phyloP scores from a whole-genome alignment of 192 early-diverging fungal species.

The Mortierella hygrophila region DNA sequence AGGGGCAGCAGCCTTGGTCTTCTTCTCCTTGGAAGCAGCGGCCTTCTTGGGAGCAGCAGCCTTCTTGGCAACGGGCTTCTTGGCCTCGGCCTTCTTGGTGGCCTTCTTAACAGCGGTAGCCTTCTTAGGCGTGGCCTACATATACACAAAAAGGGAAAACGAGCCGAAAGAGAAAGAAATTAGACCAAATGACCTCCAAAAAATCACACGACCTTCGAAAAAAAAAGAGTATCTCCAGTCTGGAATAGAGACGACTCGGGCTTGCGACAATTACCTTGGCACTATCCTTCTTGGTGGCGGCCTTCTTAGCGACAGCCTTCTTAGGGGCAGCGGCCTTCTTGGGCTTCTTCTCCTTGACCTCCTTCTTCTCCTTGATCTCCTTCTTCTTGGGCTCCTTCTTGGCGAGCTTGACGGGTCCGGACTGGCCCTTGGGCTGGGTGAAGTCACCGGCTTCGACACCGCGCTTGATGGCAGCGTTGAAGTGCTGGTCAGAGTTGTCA shows the following conservation, averaged over 20 bases:
- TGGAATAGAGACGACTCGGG: neutral
- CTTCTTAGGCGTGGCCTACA: conserved; percentile 61
- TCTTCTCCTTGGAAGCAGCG: conserved; percentile 52
- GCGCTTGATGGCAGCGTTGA: conserved; percentile 76
- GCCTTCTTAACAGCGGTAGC: conserved; percentile 60
- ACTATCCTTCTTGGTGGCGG: conserved; percentile 57
- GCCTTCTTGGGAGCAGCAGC: conserved; percentile 66
- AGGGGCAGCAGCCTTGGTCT: conserved; percentile 55
- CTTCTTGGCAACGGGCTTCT: conserved; percentile 63
- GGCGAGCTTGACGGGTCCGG: conserved; percentile 76
- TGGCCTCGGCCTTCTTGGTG: conserved; percentile 64
- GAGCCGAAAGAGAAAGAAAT: neutral
- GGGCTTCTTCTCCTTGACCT: conserved; percentile 63
- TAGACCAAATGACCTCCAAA: conserved; percentile 20
- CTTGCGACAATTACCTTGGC: conserved; percentile 16
- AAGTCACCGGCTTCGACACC: conserved; percentile 75
- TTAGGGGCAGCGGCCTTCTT: conserved; percentile 67
- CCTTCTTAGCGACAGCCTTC: conserved; percentile 53
- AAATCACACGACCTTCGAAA: neutral
- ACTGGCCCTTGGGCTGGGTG: conserved; percentile 74
- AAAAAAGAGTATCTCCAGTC: neutral
- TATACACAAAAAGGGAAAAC: neutral
- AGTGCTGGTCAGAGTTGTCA: conserved; percentile 66
- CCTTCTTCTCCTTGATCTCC: conserved; percentile 66
- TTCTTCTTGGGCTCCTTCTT: conserved; percentile 64